Base-by-base conservation (phyloP, 2,329 filamentous ascomycete genomes). In the Periconia digitata region DNA sequence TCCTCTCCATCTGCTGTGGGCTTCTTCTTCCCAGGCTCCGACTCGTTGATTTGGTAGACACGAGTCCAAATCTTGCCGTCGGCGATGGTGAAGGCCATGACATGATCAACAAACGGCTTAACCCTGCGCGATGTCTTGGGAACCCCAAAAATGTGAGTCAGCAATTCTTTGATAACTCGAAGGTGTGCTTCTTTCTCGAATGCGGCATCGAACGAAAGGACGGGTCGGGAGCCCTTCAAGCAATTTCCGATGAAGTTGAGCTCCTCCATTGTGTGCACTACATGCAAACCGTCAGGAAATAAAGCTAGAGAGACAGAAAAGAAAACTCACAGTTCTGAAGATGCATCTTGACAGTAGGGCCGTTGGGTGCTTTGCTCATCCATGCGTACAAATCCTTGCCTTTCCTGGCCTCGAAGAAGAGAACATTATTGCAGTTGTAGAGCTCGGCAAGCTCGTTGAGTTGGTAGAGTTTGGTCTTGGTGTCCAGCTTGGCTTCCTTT, bases 211-310 rank as follows among this genome's bases (percentile, higher is more conserved):
- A 99, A 99, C 29, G 90, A 94, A 47, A 99, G 84, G 34, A 99
- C 79, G 1, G 94, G 92, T 29, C 94, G 81, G 22, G 90, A 94
- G 50, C 94, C 94, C 75, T 96, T 96, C 53, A 97, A 78, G 51
- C 92, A 96, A 78, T 99, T 99, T 45, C 94, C 94, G 15, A 91
- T 92, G 72, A 99, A 97, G 67, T 96, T 90, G 29, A 99, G 79
- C 72, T 99, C 94, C 66, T 92, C 90, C 90, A 95, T 96, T 8
- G 92, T 96, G 75, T 96, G 92, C 66, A 96, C 81, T 69, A 74
- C 27, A 32, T 12, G n/a, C 13, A 34, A 27, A 21, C 41, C 41
- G 7, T 51, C 89, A 58, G 66, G 69, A 24, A 65, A 43, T 69
- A 55, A 38, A 37, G 39, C 27, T 47, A 34, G 40, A 37, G 36